Conservation (phyloP, 495 filamentous ascomycete genomes). For the Talaromyces trachyspermus region DNA sequence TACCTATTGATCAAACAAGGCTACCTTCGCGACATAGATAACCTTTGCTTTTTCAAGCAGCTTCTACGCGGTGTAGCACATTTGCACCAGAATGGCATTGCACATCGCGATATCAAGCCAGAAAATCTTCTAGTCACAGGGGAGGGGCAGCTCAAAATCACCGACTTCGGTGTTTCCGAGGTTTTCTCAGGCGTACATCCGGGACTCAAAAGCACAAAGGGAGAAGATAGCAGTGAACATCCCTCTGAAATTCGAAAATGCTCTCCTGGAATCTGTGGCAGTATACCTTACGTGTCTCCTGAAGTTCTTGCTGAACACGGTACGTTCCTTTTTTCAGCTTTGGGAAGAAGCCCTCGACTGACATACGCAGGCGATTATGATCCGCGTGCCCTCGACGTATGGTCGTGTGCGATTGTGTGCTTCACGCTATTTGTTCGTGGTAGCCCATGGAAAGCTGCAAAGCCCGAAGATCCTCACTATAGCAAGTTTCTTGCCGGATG, state of each 20-base stretch:
- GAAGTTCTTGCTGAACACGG: conserved; percentile 61
- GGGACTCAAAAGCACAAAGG: conserved; percentile 53
- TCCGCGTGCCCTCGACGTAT: conserved; percentile 67
- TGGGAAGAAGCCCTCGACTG: neutral
- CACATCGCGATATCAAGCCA: conserved; percentile 75
- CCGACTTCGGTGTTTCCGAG: conserved; percentile 73
- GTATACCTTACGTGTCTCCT: conserved; percentile 69
- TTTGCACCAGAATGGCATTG: conserved; percentile 63
- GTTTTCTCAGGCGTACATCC: conserved; percentile 71
- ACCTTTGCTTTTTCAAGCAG: conserved; percentile 74
- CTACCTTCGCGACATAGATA: conserved; percentile 52
- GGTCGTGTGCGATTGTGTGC: conserved; percentile 71
- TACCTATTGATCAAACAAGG: conserved; percentile 57
- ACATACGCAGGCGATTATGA: conserved; percentile 53
- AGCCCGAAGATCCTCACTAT: conserved; percentile 42
- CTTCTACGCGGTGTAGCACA: conserved; percentile 63
- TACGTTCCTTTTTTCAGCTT: conserved; percentile 13
- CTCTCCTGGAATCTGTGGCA: conserved; percentile 66
- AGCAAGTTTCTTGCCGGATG: conserved; percentile 53
- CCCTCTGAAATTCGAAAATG: conserved; percentile 61
- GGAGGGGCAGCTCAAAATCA: conserved; percentile 68
- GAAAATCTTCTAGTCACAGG: conserved; percentile 67
- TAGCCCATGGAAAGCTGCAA: conserved; percentile 56
- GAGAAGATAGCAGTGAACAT: conserved; percentile 49
- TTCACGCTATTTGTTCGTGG: conserved; percentile 58